Evolutionary conservation across 83 land plant genomes (phyloP), one percentile per base, ranked within the genome.

Genomic region (Isoetes engelmannii): DNA sequence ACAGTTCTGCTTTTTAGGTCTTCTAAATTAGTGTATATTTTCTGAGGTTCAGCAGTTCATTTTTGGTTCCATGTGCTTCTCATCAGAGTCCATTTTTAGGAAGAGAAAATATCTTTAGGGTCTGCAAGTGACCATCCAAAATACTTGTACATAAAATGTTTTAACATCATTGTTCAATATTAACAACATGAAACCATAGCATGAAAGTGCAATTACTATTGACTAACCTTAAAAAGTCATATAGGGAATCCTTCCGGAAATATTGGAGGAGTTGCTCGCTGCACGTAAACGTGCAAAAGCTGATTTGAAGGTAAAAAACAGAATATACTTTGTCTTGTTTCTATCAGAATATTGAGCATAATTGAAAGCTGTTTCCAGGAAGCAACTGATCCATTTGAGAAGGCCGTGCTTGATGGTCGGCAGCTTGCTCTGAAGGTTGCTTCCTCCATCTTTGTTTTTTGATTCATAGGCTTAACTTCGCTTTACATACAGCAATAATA

Each of bases 211-310:
- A 28, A 28, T 28, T 2, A 28, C 37, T 28, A 28, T 28, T 28
- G 37, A 28, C 37, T 28, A 28, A 28, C 1, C 37, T 28, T 59
- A 18, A 4, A 59, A 28, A 2, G 37, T 28, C 47, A 44, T 68
- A 57, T 77, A 94, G 98, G 98, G 99, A 42, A 90, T 94, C 68
- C 86, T 94, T 57, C 99, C 99, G 46, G 99, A 94, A 82, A 94
- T 94, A 69, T 81, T 94, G 37, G 96, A 94, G 65, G 99, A 94
- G 69, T 72, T 94, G 59, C 69, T 94, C 59, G 76, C 90, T 63
- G 98, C 98, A 62, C 92, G 98, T 61, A 94, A 86, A 78, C 85
- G 88, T 61, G 98, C 98, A 18, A 94, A 88, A 78, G 96, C 89
- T 68, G 98, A 90, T 80, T 61, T 94, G 65, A 94, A 94, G 94